Evolutionary conservation across 2,329 filamentous ascomycete species (phyloP), one percentile per base, ranked within the genome.

Genomic region (Tolypocladium inflatum): DNA sequence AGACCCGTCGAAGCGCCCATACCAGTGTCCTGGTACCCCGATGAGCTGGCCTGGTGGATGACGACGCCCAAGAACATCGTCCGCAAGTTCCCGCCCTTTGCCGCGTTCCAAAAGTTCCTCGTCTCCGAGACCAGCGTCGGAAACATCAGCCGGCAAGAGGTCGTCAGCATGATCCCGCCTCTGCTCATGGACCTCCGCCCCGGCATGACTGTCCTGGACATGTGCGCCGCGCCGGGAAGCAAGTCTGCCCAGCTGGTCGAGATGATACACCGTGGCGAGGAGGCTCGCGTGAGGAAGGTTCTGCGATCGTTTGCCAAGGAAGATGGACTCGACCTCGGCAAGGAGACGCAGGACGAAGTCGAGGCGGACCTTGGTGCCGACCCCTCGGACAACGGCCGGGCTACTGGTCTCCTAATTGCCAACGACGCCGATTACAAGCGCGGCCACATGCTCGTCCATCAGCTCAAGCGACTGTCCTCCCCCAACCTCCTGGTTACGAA

Each of bases 81-180:
- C 62, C 88, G 94, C 67, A 92, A 92, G 70, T 96, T 96, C 73
- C 86, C 90, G 41, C 94, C 94, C 3, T 99, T 99, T 71, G 87
- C 91, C 55, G 88, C 90, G 35, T 97, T 99, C 76, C 94, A 99
- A 73, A 96, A 95, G 72, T 99, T 97, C 78, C 82, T 99, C 55
- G 94, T 99, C 55, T 95, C 93, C 56, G 94, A 99, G 80, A 97
- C 94, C 4, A 91, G 89, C 58, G 91, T 97, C 26, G 94, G 94
- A 67, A 99, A 97, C 73, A 97, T 99, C 68, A 96, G 90, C 74
- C 86, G 94, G 67, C 94, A 99, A 74, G 94, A 99, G 76, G 88
- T 96, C 51, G 94, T 99, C 68, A 96, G 91, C 78, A 99, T 99
- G 94, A 97, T 99, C 62, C 94, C 94, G 33, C 94, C 94, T 33